Evolutionary conservation across 2,329 filamentous ascomycete species (phyloP), one percentile per base, ranked within the genome.

Genomic region (Venturia effusa): DNA sequence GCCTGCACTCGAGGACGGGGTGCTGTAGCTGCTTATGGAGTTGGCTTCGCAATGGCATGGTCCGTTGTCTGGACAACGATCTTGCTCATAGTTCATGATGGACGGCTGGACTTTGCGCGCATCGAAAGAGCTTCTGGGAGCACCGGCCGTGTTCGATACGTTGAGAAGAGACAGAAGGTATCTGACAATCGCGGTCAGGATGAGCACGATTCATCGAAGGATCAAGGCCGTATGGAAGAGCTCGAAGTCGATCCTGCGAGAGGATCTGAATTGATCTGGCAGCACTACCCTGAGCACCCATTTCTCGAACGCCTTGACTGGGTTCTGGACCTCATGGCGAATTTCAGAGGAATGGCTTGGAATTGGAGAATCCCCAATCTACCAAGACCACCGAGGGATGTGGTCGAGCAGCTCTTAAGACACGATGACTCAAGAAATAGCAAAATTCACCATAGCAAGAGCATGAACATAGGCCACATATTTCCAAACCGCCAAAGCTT

Each of bases 281-380:
- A 85, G 66, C 67, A 77, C 2, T 84, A 82, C 67, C 82, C 83
- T 0, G 45, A 68, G 4, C 66, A 67, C 3, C 72, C 77, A 2
- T 77, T 84, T 45, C 69, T 73, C 27, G 80, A 84, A 66, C 80
- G 84, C 19, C 67, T 86, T 22, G 80, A 84, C 64, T 87, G 84
- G 84, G 76, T 81, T 3, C 67, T 79, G 13, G 84, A 85, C 64
- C 71, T 85, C 43, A 78, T 84, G 66, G 79, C 77, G 70, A 84
- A 80, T 68, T 83, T 86, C 68, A 78, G 84, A 59, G 84, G 84
- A 11, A 62, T 66, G 43, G 81, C 82, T 66, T 87, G 84, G 84
- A 83, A 80, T 68, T 85, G 83, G 78, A 77, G 83, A 5, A 78
- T 79, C 30, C 74, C 78, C 17, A 77, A 77, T 8, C 72, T 84